These are phyloP conservation scores for Hymenoscyphus repandus DNA, from an alignment of 2,329 filamentous ascomycete genomes.

Conservation along the genomic window DNA sequence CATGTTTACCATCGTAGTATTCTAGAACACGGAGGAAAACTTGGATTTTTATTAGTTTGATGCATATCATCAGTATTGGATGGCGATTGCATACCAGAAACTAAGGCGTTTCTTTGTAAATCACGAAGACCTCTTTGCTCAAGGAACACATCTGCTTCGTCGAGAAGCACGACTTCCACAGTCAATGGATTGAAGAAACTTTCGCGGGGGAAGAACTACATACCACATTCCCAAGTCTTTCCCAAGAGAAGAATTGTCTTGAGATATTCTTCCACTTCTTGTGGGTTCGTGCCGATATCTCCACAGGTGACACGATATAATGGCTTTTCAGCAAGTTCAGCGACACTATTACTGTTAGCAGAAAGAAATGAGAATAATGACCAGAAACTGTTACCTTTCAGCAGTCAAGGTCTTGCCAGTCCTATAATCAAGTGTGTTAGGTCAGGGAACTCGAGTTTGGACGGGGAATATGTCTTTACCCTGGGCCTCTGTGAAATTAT, in stretches of 20 bases:
- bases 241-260: constrained; percentile 17
- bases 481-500: too few relatives aligned
- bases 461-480: too few relatives aligned
- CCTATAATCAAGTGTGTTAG: not conserved
- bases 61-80: not conserved
- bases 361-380: not conserved
- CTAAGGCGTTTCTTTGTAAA: constrained; percentile 16
- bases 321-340: constrained; percentile 44
- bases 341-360: constrained; percentile 36
- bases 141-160: constrained; percentile 33
- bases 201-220: not conserved
- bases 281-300: constrained; percentile 62
- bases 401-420: constrained; percentile 21
- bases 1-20: constrained; percentile 30
- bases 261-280: constrained; percentile 50
- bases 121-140: constrained; percentile 9
- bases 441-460: too few relatives aligned
- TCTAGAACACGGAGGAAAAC: constrained; percentile 35
- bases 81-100: constrained; percentile 10
- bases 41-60: not conserved
- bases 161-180: constrained; percentile 6
- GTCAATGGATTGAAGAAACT: too few relatives aligned
- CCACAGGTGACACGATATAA: constrained; percentile 54
- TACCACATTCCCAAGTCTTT: constrained; percentile 13
- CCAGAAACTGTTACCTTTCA: constrained; percentile 1